Base-by-base conservation (phyloP, 2,329 filamentous ascomycete species). In the Colletotrichum orbiculare region DNA sequence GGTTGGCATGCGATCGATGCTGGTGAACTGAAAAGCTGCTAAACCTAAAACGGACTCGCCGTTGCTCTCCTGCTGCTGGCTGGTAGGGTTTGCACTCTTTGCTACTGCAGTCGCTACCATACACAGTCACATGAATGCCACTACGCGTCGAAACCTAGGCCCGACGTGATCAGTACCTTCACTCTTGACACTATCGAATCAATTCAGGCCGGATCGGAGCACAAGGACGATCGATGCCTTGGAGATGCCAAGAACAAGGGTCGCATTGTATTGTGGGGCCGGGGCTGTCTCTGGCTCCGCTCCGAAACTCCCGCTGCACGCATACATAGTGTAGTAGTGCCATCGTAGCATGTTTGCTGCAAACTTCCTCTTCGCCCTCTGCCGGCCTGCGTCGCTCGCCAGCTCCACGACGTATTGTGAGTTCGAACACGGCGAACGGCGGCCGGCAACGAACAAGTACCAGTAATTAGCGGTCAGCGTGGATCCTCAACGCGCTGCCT, bases 1-100 rank as follows among this genome's bases (percentile, higher is more conserved):
- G 61, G 56, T 8, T 61, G 45, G 39, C 45, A 41, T 65, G 61
- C 62, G 62, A 65, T 62, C 57, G 62, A 43, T 58, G 46, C 25
- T 50, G 39, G 38, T 15, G 34, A 35, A 34, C 45, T 49, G 54
- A 13, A 17, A 38, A 58, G 42, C 52, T 48, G 52, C 50, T 45
- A 15, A 49, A 50, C 33, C 43, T 5, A n/a, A 11, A 41, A 37
- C 25, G 13, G 41, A n/a, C 35, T 34, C 17, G 17, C 37, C 33
- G 43, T 55, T 38, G 48, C 35, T 12, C 25, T 25, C 25, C 25
- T 25, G 25, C 25, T 25, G 25, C 25, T 25, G 25, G 25, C 25
- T 25, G 25, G 25, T 25, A 4, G 25, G 25, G 3, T 25, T 5
- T 4, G 25, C 1, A 25, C 3, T 25, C 25, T 25, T 25, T 25